Evolutionary conservation across 306 rosid species (phyloP).

Genomic region (Herpetospermum pedunculosum): DNA sequence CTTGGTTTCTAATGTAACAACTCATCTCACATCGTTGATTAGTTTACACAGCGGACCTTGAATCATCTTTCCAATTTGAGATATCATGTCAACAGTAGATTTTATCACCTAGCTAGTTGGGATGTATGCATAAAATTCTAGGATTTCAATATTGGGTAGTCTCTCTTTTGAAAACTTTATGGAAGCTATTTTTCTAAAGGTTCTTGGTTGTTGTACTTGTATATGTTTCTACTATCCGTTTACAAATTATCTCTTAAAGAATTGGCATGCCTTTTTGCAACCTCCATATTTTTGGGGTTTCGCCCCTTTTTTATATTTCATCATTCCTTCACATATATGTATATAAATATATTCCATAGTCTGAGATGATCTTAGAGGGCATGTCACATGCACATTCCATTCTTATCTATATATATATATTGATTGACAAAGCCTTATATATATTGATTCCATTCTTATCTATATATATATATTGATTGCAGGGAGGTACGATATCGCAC

Average conservation of each 20-base stretch:
- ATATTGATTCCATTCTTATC: background rate
- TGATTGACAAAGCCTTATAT: background rate
- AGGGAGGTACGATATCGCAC: constrained; percentile 90
- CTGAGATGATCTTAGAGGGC: background rate
- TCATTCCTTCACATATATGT: too few relatives aligned
- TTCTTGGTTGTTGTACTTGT: too few relatives aligned
- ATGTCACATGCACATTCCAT: background rate
- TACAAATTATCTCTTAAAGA: too few relatives aligned
- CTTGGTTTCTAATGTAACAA: background rate
- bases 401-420: background rate
- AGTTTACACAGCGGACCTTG: background rate
- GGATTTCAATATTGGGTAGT: background rate
- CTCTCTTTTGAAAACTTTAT: too few relatives aligned
- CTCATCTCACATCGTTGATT: background rate
- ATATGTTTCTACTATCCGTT: too few relatives aligned
- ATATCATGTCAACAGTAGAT: background rate
- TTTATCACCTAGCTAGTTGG: background rate
- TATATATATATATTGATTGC: background rate
- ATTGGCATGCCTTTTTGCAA: too few relatives aligned
- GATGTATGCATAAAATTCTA: background rate
- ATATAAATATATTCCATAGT: too few relatives aligned
- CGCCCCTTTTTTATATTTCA: too few relatives aligned
- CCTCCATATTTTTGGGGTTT: too few relatives aligned
- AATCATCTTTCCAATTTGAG: background rate
- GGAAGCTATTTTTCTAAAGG: too few relatives aligned